A percentile compares a stretch with the other conserved stretches of the same genome.
These are phyloP conservation scores for Shiraia bambusicola DNA, from an alignment of 2,329 filamentous ascomycete species.

Conservation along the genomic window DNA sequence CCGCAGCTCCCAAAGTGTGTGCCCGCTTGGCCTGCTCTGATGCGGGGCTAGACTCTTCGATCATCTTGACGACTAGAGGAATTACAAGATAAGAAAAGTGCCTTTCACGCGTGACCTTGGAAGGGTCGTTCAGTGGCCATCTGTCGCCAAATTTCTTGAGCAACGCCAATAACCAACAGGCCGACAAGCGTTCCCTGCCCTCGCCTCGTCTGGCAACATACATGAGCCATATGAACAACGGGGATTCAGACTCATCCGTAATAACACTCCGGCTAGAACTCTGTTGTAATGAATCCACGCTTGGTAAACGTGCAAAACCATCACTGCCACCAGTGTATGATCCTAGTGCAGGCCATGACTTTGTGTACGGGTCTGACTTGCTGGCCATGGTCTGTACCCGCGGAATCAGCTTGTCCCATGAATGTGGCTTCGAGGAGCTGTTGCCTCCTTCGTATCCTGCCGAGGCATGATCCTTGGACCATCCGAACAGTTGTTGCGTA, in stretches of 20 bases:
- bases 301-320: slow-evolving; percentile 33
- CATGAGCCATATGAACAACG: slow-evolving; percentile 52
- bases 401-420: slow-evolving; percentile 42
- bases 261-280: slow-evolving; percentile 33
- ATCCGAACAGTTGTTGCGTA: slow-evolving; percentile 38
- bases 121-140: slow-evolving; percentile 41
- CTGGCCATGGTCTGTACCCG: slow-evolving; percentile 42
- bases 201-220: slow-evolving; percentile 47
- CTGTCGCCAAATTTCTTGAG: slow-evolving; percentile 41
- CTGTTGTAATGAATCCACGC: slow-evolving; percentile 35
- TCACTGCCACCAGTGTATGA: slow-evolving; percentile 34
- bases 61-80: slow-evolving; percentile 52
- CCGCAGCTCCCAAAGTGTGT: slow-evolving; percentile 48
- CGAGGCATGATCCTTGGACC: slow-evolving; percentile 28
- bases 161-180: slow-evolving; percentile 44
- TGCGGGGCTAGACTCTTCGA: slow-evolving; percentile 41
- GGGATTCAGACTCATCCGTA: slow-evolving; percentile 49
- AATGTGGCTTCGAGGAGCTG: slow-evolving; percentile 14
- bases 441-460: slow-evolving; percentile 21
- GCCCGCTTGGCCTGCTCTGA: slow-evolving; percentile 28
- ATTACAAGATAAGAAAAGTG: slow-evolving; percentile 50
- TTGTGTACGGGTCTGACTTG: slow-evolving; percentile 44
- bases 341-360: slow-evolving; percentile 48
- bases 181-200: slow-evolving; percentile 45
- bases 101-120: slow-evolving; percentile 43